Percentiles rank a stretch among this genome's conserved stretches.
Conservation (phyloP, 1,284 basidiomycete species). For the Coniferiporia sulphurascens region DNA sequence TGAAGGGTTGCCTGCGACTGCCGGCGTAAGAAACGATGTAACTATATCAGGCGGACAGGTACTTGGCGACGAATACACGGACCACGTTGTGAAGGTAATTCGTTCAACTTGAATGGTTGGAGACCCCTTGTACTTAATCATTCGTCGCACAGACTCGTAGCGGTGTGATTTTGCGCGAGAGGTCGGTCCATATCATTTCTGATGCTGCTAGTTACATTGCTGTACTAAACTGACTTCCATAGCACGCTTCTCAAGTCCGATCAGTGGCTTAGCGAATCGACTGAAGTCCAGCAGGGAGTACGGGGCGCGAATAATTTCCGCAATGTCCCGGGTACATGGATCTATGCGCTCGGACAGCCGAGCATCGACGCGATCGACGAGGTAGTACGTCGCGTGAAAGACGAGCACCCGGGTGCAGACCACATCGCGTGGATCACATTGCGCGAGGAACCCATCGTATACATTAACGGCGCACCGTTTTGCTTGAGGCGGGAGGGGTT, state of each 20-base stretch:
- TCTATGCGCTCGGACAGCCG: slow-evolving; percentile 92
- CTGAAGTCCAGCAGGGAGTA: slow-evolving; percentile 58
- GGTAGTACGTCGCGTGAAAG: slow-evolving; percentile 70
- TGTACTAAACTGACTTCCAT: not conserved
- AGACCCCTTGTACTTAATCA: slow-evolving; percentile 1
- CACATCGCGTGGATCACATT: slow-evolving; percentile 90
- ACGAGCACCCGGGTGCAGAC: slow-evolving; percentile 53
- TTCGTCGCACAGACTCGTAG: slow-evolving; percentile 63
- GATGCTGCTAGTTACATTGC: not conserved
- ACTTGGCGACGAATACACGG: slow-evolving; percentile 90
- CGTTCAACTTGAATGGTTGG: not conserved
- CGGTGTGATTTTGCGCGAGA: slow-evolving; percentile 87
- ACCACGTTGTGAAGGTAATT: slow-evolving; percentile 81
- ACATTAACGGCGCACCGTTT: slow-evolving; percentile 85
- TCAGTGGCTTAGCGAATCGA: slow-evolving; percentile 77
- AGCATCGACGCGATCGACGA: slow-evolving; percentile 86
- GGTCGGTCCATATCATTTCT: slow-evolving; percentile 40
- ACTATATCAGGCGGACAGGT: slow-evolving; percentile 81
- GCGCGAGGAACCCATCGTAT: slow-evolving; percentile 91
- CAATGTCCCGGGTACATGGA: slow-evolving; percentile 75
- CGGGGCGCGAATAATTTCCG: slow-evolving; percentile 96
- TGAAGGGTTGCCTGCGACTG: slow-evolving; percentile 48
- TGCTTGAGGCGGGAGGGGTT: slow-evolving; percentile 76
- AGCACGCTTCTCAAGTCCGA: slow-evolving; percentile 90
- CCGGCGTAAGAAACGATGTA: slow-evolving; percentile 69